Conservation (phyloP, 495 filamentous ascomycete species). For the Lophiotrema nucula region DNA sequence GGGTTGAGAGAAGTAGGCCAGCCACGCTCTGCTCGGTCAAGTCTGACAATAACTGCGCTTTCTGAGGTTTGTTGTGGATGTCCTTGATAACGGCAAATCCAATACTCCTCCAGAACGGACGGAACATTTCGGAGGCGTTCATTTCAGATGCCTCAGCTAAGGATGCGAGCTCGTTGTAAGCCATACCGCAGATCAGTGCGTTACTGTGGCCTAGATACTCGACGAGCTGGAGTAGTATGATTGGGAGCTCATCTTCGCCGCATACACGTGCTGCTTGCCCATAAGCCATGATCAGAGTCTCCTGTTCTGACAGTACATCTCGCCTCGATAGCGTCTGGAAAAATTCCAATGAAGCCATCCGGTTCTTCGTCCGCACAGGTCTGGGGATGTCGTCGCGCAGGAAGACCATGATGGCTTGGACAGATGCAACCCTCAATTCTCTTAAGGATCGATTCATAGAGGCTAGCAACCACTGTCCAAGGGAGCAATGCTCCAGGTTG, state of each 20-base stretch:
- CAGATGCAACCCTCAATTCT: slow-evolving; percentile 81
- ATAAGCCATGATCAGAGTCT: slow-evolving; percentile 82
- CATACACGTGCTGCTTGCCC: slow-evolving; percentile 71
- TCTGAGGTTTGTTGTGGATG: slow-evolving; percentile 73
- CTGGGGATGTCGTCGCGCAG: slow-evolving; percentile 51
- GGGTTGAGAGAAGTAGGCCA: slow-evolving; percentile 73
- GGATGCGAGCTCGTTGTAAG: slow-evolving; percentile 72
- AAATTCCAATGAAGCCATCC: slow-evolving; percentile 63
- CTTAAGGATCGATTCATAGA: slow-evolving; percentile 78
- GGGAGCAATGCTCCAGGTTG: slow-evolving; percentile 60
- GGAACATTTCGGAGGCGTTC: slow-evolving; percentile 65
- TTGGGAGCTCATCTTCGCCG: slow-evolving; percentile 75
- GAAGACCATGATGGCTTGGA: slow-evolving; percentile 63
- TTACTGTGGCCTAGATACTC: slow-evolving; percentile 86
- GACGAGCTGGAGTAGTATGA: slow-evolving; percentile 77
- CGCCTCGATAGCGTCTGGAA: slow-evolving; percentile 68
- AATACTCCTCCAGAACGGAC: slow-evolving; percentile 82
- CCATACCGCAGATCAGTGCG: slow-evolving; percentile 70
- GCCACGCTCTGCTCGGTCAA: slow-evolving; percentile 69
- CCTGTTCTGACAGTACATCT: slow-evolving; percentile 62
- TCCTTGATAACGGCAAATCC: slow-evolving; percentile 79
- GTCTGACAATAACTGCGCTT: slow-evolving; percentile 75
- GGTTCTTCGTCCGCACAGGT: slow-evolving; percentile 60
- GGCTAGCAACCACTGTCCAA: slow-evolving; percentile 78
- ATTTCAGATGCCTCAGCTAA: slow-evolving; percentile 62